A percentile compares a stretch with the other conserved stretches of the same genome.
phyloP scores from a whole-genome alignment of 805 yeast genomes.

The Kluyveromyces aestuarii region DNA sequence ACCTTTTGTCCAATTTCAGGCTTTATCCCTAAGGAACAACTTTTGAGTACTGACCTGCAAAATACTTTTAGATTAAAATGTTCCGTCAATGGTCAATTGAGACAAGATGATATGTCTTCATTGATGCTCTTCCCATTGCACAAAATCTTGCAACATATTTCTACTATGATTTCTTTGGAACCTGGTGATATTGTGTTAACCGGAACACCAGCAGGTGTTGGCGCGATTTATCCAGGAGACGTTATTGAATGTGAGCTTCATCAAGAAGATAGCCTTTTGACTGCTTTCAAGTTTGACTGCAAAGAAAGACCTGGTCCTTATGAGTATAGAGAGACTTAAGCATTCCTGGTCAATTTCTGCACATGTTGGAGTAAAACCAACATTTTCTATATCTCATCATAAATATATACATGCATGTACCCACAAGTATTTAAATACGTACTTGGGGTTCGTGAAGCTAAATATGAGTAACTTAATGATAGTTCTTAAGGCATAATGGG shows the following conservation, averaged over 20 bases:
- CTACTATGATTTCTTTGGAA: slow-evolving; percentile 82
- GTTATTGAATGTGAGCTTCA: slow-evolving; percentile 52
- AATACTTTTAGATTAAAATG: slow-evolving; percentile 22
- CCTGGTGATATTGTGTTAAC: slow-evolving; percentile 88
- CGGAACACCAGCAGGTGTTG: slow-evolving; percentile 99
- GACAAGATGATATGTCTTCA: slow-evolving; percentile 67
- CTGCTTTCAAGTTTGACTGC: slow-evolving; percentile 33
- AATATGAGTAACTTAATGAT: not conserved
- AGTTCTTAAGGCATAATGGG: no score
- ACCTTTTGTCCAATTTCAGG: slow-evolving; percentile 85
- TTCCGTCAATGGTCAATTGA: slow-evolving; percentile 54
- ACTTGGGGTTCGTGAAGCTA: not conserved
- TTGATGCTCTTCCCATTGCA: slow-evolving; percentile 88
- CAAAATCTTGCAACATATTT: slow-evolving; percentile 67
- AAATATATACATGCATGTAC: not conserved
- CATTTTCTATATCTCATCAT: no score
- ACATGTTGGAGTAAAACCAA: no score
- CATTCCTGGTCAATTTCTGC: not conserved
- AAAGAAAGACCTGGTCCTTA: slow-evolving; percentile 53
- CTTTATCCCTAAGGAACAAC: slow-evolving; percentile 53
- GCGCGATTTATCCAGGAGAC: slow-evolving; percentile 74
- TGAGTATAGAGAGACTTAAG: slow-evolving; percentile 36
- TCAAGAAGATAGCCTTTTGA: slow-evolving; percentile 47
- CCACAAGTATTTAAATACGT: no score
- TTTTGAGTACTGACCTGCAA: slow-evolving; percentile 54